Percentiles rank a stretch among this genome's conserved stretches.
phyloP scores from a whole-genome alignment of 331 rosid species.

The Acacia concinna region DNA sequence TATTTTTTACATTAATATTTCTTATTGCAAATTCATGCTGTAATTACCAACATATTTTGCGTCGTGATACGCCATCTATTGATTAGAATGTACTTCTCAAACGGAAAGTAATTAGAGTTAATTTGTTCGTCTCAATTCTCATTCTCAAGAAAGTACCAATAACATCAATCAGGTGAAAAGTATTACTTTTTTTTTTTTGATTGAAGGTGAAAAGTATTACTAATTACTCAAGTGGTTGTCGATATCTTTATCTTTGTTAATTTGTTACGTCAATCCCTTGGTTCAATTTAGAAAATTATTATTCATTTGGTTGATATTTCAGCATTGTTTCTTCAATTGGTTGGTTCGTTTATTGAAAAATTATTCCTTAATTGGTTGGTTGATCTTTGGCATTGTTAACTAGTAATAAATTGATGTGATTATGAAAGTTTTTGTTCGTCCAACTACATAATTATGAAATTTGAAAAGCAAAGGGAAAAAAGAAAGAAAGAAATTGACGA shows the following conservation, averaged over 20 bases:
- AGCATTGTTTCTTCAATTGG: neutral
- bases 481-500: neutral
- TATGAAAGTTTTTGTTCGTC: neutral
- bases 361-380: neutral
- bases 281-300: neutral
- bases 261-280: neutral
- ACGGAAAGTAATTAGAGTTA: neutral
- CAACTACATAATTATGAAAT: neutral
- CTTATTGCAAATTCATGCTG: neutral
- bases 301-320: neutral
- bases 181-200: no score
- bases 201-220: neutral
- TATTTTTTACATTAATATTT: no score
- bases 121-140: neutral
- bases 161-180: neutral
- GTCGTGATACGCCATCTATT: no score
- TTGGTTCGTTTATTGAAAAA: neutral
- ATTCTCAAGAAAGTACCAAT: neutral
- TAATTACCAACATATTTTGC: neutral
- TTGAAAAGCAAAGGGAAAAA: neutral
- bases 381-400: neutral
- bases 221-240: neutral
- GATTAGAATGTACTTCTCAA: neutral
- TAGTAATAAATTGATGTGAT: neutral
- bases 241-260: neutral